Conservation (phyloP, 352 stramenopile genomes). For the Phytopythium montanum region DNA sequence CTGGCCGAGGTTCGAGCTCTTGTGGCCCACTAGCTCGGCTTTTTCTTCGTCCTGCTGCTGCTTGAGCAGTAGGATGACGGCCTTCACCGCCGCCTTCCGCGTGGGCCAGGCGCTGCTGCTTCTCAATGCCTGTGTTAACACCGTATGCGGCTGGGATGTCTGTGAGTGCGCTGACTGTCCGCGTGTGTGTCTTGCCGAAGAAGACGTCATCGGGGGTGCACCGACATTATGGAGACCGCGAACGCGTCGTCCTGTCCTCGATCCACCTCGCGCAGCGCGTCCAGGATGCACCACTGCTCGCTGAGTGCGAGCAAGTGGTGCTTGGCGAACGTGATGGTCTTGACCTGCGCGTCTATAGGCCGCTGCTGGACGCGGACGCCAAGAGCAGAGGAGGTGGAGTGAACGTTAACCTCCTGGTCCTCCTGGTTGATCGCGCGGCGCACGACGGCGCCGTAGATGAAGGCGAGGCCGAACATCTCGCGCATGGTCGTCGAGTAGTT, state of each 20-base stretch:
- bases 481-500: constrained; percentile 35
- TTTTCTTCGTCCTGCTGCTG: constrained; percentile 7
- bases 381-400: too few species aligned
- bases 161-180: constrained; percentile 5
- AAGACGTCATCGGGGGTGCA: constrained; percentile 42
- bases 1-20: not conserved
- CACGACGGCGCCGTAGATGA: constrained; percentile 44
- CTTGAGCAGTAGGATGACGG: not conserved
- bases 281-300: constrained; percentile 37
- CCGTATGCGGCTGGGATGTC: constrained; percentile 18
- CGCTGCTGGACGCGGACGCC: not conserved
- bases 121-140: not conserved
- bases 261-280: constrained; percentile 6
- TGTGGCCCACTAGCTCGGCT: not conserved
- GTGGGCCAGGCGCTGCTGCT: constrained; percentile 1
- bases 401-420: not conserved
- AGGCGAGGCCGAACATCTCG: constrained; percentile 36
- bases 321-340: constrained; percentile 34
- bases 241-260: constrained; percentile 13
- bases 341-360: constrained; percentile 18
- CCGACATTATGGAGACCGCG: constrained; percentile 33
- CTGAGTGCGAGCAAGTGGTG: constrained; percentile 35
- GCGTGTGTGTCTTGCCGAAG: constrained; percentile 35
- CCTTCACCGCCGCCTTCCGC: constrained; percentile 1
- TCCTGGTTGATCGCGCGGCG: constrained; percentile 14